Evolutionary conservation across 2,329 filamentous ascomycete genomes (phyloP).

Genomic region (Verticillium dahliae): DNA sequence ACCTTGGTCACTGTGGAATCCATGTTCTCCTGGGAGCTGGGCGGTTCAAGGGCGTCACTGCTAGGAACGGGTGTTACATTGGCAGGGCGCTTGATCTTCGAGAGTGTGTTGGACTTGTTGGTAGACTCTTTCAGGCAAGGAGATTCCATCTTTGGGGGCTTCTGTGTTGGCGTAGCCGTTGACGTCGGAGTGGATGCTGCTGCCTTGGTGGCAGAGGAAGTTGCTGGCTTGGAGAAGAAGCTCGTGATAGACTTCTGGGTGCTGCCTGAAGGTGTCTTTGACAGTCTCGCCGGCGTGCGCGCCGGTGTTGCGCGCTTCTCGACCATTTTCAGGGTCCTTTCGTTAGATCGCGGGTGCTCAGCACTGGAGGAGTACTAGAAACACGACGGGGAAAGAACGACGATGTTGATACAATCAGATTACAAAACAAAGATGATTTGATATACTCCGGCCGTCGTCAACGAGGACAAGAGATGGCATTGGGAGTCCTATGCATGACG

Average conservation of each 20-base stretch:
- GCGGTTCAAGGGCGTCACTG: conserved; percentile 65
- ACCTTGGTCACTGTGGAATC: conserved; percentile 38
- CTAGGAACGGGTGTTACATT: conserved; percentile 70
- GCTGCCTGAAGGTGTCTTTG: conserved; percentile 20
- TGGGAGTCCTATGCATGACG: not conserved
- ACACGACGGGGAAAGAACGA: not conserved
- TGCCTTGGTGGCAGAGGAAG: conserved; percentile 11
- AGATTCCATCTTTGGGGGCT: conserved; percentile 15
- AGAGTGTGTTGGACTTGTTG: conserved; percentile 37
- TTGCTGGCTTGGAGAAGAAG: conserved; percentile 37
- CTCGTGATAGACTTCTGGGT: conserved; percentile 37
- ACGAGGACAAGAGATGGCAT: too few relatives aligned
- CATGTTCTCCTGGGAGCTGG: conserved; percentile 61
- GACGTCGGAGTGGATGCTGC: conserved; percentile 22
- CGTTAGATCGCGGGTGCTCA: not conserved
- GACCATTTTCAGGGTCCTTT: conserved; percentile 3
- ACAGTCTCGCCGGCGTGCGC: conserved; percentile 22
- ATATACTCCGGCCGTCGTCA: not conserved
- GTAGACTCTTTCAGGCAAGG: conserved; percentile 33
- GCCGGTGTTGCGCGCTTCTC: conserved; percentile 16
- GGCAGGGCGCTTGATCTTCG: conserved; percentile 29
- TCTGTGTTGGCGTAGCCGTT: conserved; percentile 20
- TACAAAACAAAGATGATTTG: not conserved
- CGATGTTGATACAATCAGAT: not conserved
- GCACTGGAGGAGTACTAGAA: too few relatives aligned